Percentiles rank a stretch among this genome's conserved stretches.
Evolutionary conservation across 345 rosid species (phyloP).

Genomic region (Orychophragmus violaceus): DNA sequence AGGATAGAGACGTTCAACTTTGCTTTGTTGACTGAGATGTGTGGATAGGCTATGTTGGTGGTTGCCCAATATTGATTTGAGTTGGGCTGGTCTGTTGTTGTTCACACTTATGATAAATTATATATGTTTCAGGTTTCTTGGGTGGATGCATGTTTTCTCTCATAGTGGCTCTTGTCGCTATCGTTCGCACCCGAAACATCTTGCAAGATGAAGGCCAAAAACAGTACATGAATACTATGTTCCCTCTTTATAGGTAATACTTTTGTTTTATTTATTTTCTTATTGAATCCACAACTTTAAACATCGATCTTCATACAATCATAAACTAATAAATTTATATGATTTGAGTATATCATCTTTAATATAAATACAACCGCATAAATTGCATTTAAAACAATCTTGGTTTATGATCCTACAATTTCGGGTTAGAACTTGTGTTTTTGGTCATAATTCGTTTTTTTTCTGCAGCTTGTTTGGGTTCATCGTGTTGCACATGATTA

Average conservation of each 20-base stretch:
- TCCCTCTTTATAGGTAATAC: slow-evolving; percentile 57
- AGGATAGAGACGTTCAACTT: too few relatives aligned
- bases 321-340: neutral
- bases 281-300: neutral
- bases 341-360: slow-evolving; percentile 6
- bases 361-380: slow-evolving; percentile 6
- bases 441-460: neutral
- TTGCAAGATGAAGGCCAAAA: slow-evolving; percentile 24
- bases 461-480: slow-evolving; percentile 39
- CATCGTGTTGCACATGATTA: slow-evolving; percentile 34
- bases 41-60: too few relatives aligned
- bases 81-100: too few relatives aligned
- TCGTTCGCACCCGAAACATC: slow-evolving; percentile 36
- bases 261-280: neutral
- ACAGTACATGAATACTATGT: slow-evolving; percentile 49
- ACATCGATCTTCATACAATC: neutral
- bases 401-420: neutral
- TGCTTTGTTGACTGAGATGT: too few relatives aligned
- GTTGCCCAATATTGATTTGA: too few relatives aligned
- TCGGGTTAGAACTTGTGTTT: neutral
- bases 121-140: slow-evolving; percentile 51
- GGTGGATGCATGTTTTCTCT: slow-evolving; percentile 54
- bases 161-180: slow-evolving; percentile 36
- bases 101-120: too few relatives aligned
- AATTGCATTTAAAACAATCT: neutral